Percentiles rank a stretch among this genome's conserved stretches.
Evolutionary conservation across 768 basidiomycete genomes (phyloP).

Genomic region (Harrya chromipes): DNA sequence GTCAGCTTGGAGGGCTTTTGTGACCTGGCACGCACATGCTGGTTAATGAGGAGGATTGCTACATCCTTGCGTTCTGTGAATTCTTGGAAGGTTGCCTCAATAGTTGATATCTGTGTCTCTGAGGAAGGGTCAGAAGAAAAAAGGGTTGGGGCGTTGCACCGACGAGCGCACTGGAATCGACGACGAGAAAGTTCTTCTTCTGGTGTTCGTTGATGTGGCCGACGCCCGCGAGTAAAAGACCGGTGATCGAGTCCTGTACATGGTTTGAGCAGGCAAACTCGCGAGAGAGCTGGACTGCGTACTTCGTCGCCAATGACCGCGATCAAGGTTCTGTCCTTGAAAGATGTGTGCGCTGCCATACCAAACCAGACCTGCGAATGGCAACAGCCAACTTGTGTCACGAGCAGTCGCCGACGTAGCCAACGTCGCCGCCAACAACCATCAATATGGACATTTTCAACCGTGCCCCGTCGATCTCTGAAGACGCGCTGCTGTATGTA

Average conservation of each 20-base stretch:
- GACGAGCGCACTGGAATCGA: slow-evolving; percentile 78
- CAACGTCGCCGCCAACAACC: too few relatives aligned
- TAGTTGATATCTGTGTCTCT: slow-evolving; percentile 90
- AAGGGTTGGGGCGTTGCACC: not conserved
- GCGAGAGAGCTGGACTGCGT: slow-evolving; percentile 9
- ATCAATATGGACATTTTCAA: slow-evolving; percentile 65
- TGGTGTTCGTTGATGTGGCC: slow-evolving; percentile 88
- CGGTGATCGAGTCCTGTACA: slow-evolving; percentile 91
- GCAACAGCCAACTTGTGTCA: slow-evolving; percentile 2
- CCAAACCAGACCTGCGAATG: slow-evolving; percentile 14
- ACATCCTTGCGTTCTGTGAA: slow-evolving; percentile 94
- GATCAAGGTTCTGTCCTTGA: slow-evolving; percentile 82
- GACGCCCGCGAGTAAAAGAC: slow-evolving; percentile 90
- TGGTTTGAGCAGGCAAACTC: slow-evolving; percentile 6
- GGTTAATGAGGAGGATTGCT: slow-evolving; percentile 96
- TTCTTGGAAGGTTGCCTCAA: slow-evolving; percentile 91
- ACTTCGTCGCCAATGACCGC: slow-evolving; percentile 99
- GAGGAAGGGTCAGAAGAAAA: slow-evolving; percentile 10
- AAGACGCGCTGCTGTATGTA: slow-evolving; percentile 80
- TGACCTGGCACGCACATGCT: slow-evolving; percentile 66
- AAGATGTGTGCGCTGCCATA: slow-evolving; percentile 54
- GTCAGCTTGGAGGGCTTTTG: not conserved
- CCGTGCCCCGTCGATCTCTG: slow-evolving; percentile 71
- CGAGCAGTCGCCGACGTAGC: too few relatives aligned
- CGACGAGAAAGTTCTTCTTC: slow-evolving; percentile 97